Evolutionary conservation across 2,329 filamentous ascomycete genomes (phyloP).

Genomic region (Phaeoacremonium minimum): DNA sequence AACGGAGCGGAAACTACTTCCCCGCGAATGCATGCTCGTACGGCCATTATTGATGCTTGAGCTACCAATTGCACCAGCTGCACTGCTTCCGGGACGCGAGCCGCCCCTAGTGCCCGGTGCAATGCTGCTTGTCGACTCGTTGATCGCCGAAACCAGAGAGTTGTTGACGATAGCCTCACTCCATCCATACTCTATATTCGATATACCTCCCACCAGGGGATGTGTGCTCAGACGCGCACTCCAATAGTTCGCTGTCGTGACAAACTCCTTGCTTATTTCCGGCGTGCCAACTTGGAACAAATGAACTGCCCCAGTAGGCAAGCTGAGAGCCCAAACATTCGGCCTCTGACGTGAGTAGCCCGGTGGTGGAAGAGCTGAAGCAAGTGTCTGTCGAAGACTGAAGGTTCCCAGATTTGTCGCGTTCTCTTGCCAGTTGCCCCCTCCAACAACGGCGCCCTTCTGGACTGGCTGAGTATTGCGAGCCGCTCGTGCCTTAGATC

Average conservation of each 20-base stretch:
- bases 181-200: slow-evolving; percentile 98
- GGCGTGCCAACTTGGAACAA: slow-evolving; percentile 97
- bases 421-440: slow-evolving; percentile 97
- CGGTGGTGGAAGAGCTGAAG: slow-evolving; percentile 81
- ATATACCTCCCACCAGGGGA: slow-evolving; percentile 85
- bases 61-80: slow-evolving; percentile 20
- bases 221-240: slow-evolving; percentile 91
- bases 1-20: slow-evolving; percentile 41
- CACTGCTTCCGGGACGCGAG: slow-evolving; percentile 48
- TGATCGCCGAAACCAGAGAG: slow-evolving; percentile 47
- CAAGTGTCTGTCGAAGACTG: slow-evolving; percentile 84
- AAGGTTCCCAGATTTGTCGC: slow-evolving; percentile 87
- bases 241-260: slow-evolving; percentile 96
- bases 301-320: slow-evolving; percentile 91
- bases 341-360: slow-evolving; percentile 89
- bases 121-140: slow-evolving; percentile 33
- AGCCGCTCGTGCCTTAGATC: slow-evolving; percentile 56
- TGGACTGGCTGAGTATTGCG: slow-evolving; percentile 43
- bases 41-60: slow-evolving; percentile 18
- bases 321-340: slow-evolving; percentile 88
- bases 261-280: slow-evolving; percentile 92
- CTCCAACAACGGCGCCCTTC: slow-evolving; percentile 70
- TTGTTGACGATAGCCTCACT: slow-evolving; percentile 74
- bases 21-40: slow-evolving; percentile 42
- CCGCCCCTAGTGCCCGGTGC: slow-evolving; percentile 26